phyloP scores from a whole-genome alignment of 2,329 filamentous ascomycete genomes.

The Alternaria alternata region DNA sequence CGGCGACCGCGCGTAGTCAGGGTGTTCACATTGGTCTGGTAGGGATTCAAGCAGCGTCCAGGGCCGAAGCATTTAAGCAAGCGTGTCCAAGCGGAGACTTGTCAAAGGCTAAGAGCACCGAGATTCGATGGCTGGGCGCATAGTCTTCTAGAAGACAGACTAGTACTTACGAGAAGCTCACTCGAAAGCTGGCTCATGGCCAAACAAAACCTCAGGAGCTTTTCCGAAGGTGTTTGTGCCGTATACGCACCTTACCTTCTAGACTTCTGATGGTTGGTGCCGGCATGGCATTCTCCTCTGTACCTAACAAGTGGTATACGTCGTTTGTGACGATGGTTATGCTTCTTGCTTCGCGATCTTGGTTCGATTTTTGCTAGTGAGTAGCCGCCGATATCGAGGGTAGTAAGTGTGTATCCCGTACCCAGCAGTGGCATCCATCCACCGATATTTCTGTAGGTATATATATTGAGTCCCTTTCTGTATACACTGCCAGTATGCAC shows the following conservation, averaged over 20 bases:
- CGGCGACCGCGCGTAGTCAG: neutral
- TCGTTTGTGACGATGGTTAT: neutral
- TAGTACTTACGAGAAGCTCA: neutral
- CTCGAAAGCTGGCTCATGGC: neutral
- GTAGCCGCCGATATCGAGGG: neutral
- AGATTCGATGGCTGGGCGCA: neutral
- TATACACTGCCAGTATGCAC: neutral
- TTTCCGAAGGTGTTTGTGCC: neutral
- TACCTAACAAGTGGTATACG: neutral
- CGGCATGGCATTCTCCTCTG: neutral
- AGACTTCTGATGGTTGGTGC: neutral
- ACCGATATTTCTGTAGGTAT: neutral
- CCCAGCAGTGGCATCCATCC: no score
- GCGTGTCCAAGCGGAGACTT: neutral
- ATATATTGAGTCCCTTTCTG: neutral
- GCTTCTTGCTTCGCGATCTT: neutral
- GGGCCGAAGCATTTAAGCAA: neutral
- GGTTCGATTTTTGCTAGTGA: neutral
- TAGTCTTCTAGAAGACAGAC: neutral
- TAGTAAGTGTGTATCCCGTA: neutral
- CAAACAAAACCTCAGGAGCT: neutral
- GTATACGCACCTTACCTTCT: neutral
- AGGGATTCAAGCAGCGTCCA: neutral
- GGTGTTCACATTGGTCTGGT: neutral
- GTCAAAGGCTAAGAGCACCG: neutral